phyloP scores from a whole-genome alignment of 345 rosid species.

The Moricandia moricandioides region DNA sequence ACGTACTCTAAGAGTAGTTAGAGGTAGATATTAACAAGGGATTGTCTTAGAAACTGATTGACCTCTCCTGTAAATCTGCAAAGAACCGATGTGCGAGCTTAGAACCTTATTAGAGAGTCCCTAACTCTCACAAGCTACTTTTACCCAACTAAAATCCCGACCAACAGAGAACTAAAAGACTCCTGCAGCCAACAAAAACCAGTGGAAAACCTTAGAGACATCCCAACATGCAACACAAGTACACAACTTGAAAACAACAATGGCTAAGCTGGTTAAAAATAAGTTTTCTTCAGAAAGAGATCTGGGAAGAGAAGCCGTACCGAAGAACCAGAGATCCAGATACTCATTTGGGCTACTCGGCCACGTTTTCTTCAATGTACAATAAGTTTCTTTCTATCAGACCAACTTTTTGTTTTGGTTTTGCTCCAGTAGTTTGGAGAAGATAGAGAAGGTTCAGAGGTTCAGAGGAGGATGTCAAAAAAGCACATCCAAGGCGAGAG shows the following conservation, averaged over 20 bases:
- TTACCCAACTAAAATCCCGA: neutral
- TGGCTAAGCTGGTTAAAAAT: slow-evolving; percentile 19
- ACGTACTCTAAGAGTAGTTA: neutral
- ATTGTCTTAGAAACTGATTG: neutral
- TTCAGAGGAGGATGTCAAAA: slow-evolving; percentile 29
- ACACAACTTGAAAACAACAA: neutral
- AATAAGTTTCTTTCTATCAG: neutral
- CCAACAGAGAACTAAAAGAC: neutral
- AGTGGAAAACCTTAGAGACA: slow-evolving; percentile 4
- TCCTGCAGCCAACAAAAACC: slow-evolving; percentile 24
- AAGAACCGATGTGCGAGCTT: neutral
- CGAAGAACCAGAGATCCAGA: slow-evolving; percentile 29
- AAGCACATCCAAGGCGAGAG: slow-evolving; percentile 26
- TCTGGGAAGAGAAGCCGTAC: slow-evolving; percentile 27
- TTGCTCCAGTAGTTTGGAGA: slow-evolving; percentile 27
- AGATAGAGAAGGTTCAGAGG: slow-evolving; percentile 7
- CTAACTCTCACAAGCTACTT: neutral
- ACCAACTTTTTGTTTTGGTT: slow-evolving; percentile 19
- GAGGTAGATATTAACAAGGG: neutral
- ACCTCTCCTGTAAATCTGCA: neutral
- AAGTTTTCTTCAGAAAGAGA: slow-evolving; percentile 29
- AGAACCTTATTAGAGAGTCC: neutral
- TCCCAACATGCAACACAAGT: slow-evolving; percentile 16
- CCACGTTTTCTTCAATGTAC: slow-evolving; percentile 9
- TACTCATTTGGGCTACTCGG: slow-evolving; percentile 16